Evolutionary conservation across 176 grass and related monocot genomes (phyloP).

Genomic region (Musa beccarii): DNA sequence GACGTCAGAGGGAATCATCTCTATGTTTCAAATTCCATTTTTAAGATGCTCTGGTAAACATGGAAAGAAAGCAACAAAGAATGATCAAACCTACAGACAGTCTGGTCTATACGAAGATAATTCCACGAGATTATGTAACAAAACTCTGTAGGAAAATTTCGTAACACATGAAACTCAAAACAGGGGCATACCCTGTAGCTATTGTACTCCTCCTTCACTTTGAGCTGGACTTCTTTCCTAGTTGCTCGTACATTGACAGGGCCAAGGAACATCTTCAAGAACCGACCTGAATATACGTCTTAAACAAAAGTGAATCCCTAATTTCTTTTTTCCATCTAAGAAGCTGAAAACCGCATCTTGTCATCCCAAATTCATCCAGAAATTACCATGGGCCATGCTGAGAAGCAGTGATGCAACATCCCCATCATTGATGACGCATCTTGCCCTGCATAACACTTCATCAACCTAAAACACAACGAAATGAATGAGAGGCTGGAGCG

Average conservation of each 20-base stretch:
- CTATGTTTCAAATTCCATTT: too few species aligned
- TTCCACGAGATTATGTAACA: neutral
- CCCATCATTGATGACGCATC: conserved; percentile 58
- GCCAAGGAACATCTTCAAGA: conserved; percentile 82
- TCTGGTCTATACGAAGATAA: neutral
- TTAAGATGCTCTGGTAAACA: too few species aligned
- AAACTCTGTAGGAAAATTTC: neutral
- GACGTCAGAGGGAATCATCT: too few species aligned
- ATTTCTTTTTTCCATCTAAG: conserved; percentile 3
- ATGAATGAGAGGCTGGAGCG: neutral
- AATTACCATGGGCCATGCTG: conserved; percentile 60
- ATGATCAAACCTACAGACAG: neutral
- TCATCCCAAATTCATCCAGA: neutral
- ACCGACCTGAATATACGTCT: conserved; percentile 38
- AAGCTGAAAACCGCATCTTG: neutral
- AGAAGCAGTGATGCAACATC: conserved; percentile 59
- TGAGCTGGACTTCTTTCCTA: conserved; percentile 91
- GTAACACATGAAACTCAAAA: conserved; percentile 9
- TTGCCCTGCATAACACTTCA: conserved; percentile 71
- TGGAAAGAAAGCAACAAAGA: neutral
- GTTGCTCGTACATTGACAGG: conserved; percentile 73
- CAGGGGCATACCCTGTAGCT: conserved; percentile 69
- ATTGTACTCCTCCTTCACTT: conserved; percentile 98
- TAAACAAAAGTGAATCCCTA: neutral
- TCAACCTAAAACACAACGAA: conserved; percentile 53